A percentile compares a stretch with the other conserved stretches of the same genome.
phyloP scores from a whole-genome alignment of 148 eudicot species.

The Rhododendron ovatum region DNA sequence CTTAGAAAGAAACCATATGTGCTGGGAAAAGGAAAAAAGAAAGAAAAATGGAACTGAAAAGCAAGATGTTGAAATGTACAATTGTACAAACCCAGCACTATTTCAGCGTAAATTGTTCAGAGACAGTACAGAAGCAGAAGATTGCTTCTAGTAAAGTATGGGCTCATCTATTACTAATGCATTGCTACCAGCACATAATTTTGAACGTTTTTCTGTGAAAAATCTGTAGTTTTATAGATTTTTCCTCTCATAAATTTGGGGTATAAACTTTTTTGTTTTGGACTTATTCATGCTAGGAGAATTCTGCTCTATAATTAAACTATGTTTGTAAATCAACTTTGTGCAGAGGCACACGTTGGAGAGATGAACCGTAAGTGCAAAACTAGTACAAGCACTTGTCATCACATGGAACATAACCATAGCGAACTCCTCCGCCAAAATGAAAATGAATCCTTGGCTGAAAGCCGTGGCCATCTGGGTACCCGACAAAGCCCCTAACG shows the following conservation, averaged over 20 bases:
- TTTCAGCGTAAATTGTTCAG: not conserved
- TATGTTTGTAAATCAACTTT: not conserved
- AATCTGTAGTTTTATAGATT: not conserved
- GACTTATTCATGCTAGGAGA: too few species aligned
- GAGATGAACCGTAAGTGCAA: constrained; percentile 30
- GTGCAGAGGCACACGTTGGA: constrained; percentile 16
- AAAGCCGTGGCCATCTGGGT: constrained; percentile 31
- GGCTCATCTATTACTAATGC: too few species aligned
- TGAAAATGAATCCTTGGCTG: constrained; percentile 18
- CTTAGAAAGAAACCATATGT: not conserved
- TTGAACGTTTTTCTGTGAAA: not conserved
- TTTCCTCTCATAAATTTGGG: not conserved
- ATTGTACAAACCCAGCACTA: not conserved
- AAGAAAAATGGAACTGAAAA: not conserved
- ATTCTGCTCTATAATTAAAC: too few species aligned
- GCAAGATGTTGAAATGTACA: not conserved
- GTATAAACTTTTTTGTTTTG: not conserved
- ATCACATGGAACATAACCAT: constrained; percentile 38
- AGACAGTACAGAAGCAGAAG: not conserved
- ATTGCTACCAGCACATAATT: not conserved
- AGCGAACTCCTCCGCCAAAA: constrained; percentile 36
- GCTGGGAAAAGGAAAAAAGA: not conserved
- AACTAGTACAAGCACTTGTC: constrained; percentile 44
- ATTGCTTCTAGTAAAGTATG: not conserved
- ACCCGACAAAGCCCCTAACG: constrained; percentile 44